Conservation (phyloP, 306 rosid species). For the Trifolium fragiferum region DNA sequence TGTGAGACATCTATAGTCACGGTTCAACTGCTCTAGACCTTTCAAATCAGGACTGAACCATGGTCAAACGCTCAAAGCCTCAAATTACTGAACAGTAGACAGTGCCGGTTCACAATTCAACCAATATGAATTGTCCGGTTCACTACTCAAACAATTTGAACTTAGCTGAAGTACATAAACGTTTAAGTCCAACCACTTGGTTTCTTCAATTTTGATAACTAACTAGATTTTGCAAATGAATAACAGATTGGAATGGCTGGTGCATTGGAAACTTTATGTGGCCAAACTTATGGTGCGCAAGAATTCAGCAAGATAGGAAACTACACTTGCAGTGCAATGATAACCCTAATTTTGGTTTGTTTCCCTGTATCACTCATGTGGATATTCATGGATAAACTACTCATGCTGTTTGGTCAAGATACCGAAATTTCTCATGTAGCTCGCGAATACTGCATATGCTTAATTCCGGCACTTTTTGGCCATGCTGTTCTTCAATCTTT, state of each 20-base stretch:
- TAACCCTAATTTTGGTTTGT: constrained; percentile 54
- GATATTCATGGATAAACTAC: constrained; percentile 60
- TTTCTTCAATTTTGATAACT: constrained; percentile 3
- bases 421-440: constrained; percentile 52
- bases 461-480: constrained; percentile 64
- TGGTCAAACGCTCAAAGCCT: not conserved
- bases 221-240: constrained; percentile 23
- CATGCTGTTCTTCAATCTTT: constrained; percentile 58
- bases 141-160: no score
- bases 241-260: constrained; percentile 67
- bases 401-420: constrained; percentile 60
- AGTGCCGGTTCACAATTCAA: not conserved
- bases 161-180: not conserved
- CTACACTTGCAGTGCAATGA: constrained; percentile 54
- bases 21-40: not conserved
- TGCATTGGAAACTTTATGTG: constrained; percentile 72
- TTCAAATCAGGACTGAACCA: not conserved
- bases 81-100: not conserved
- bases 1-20: no score
- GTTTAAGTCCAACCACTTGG: no score
- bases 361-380: constrained; percentile 62
- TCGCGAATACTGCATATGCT: constrained; percentile 46
- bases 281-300: constrained; percentile 65
- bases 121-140: not conserved
- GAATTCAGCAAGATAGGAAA: constrained; percentile 55